Conservation (phyloP, 805 yeast genomes). For the Candida succiphila region DNA sequence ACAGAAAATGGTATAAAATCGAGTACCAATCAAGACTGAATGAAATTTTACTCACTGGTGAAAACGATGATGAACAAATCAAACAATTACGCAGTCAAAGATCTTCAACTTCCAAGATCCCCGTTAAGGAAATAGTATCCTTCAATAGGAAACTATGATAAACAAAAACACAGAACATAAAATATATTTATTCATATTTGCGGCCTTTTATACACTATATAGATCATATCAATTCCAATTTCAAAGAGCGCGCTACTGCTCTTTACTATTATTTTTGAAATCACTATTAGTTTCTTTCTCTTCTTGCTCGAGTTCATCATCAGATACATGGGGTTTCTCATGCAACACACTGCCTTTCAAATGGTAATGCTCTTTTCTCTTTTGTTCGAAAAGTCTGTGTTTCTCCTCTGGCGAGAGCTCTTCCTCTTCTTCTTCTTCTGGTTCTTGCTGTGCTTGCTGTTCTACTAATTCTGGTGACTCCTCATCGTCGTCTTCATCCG, state of each 20-base stretch:
- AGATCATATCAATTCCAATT: too few relatives aligned
- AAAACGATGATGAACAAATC: slow-evolving; percentile 9
- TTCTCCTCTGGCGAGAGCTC: slow-evolving; percentile 45
- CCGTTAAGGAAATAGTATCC: too few relatives aligned
- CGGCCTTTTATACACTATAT: too few relatives aligned
- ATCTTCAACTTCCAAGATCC: too few relatives aligned
- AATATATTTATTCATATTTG: too few relatives aligned
- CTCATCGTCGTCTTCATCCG: slow-evolving; percentile 13
- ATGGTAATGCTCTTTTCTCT: slow-evolving; percentile 75
- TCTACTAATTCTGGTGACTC: slow-evolving; percentile 20
- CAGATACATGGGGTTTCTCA: slow-evolving; percentile 26
- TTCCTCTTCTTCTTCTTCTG: slow-evolving; percentile 26
- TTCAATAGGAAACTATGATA: too few relatives aligned
- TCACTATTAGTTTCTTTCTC: background rate
- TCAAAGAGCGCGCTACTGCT: too few relatives aligned
- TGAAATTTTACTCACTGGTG: slow-evolving; percentile 9
- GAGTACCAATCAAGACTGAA: slow-evolving; percentile 5
- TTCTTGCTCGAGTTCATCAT: slow-evolving; percentile 19
- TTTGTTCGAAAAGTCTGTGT: slow-evolving; percentile 62
- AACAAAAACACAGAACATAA: too few relatives aligned
- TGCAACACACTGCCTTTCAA: slow-evolving; percentile 39
- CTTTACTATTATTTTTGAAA: too few relatives aligned
- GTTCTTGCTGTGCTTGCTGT: slow-evolving; percentile 26
- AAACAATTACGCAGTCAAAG: too few relatives aligned
- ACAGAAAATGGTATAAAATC: slow-evolving; percentile 13